These are phyloP conservation scores for Scedosporium dehoogii DNA, from an alignment of 2,329 filamentous ascomycete species.

Conservation along the genomic window DNA sequence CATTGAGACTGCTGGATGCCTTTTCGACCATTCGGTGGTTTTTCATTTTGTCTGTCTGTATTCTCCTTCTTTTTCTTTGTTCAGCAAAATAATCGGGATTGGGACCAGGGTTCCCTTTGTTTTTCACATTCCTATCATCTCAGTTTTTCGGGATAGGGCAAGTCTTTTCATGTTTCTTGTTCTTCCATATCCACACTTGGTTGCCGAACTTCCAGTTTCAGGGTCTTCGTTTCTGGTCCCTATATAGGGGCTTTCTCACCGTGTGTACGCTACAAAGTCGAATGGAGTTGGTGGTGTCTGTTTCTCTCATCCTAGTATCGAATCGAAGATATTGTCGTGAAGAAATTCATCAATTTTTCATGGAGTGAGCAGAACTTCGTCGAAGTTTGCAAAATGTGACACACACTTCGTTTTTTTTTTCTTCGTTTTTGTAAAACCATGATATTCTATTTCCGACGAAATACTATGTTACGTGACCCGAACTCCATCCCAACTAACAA, in stretches of 20 bases:
- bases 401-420: neutral
- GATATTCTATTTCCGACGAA: neutral
- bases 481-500: conserved; percentile 2
- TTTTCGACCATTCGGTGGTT: neutral
- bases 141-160: neutral
- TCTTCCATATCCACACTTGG: neutral
- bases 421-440: conserved; percentile 1
- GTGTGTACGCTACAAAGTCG: neutral
- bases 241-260: neutral
- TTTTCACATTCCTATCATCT: neutral
- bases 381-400: no score
- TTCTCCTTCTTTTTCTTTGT: conserved; percentile 4
- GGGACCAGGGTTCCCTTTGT: neutral
- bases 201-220: neutral
- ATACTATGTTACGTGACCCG: neutral
- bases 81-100: neutral
- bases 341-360: no score
- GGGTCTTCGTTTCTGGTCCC: neutral
- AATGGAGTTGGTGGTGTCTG: neutral
- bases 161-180: neutral
- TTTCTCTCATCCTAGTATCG: neutral
- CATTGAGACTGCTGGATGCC: neutral
- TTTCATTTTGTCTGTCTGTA: neutral
- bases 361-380: no score
- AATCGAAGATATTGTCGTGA: neutral